Percentiles rank a stretch among this genome's conserved stretches.
Conservation (phyloP, 2,329 filamentous ascomycete genomes). For the Huntiella abstrusa region DNA sequence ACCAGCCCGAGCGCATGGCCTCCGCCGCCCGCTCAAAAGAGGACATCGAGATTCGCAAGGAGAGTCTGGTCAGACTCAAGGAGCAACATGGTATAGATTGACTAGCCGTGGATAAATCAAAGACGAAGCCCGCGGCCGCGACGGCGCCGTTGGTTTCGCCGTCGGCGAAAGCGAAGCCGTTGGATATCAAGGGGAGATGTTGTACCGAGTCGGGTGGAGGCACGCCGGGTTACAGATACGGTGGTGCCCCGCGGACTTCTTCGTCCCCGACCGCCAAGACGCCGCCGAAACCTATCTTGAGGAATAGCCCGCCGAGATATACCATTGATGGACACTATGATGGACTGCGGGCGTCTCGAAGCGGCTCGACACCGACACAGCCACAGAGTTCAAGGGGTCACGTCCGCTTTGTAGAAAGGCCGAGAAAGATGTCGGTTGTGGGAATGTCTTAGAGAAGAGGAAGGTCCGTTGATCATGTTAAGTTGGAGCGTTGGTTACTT, state of each 20-base stretch:
- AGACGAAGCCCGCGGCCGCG: not conserved
- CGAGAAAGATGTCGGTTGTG: slow-evolving; percentile 10
- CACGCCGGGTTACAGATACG: too few relatives aligned
- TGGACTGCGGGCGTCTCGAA: too few relatives aligned
- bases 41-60: slow-evolving; percentile 81
- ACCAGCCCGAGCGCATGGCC: slow-evolving; percentile 47
- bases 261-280: slow-evolving; percentile 9
- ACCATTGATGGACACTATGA: not conserved
- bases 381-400: slow-evolving; percentile 4
- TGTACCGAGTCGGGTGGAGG: too few relatives aligned
- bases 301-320: slow-evolving; percentile 9
- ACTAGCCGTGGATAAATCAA: slow-evolving; percentile 42
- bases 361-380: not conserved
- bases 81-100: slow-evolving; percentile 97
- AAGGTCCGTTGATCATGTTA: not conserved
- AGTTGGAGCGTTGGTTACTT: slow-evolving; percentile 4
- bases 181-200: slow-evolving; percentile 6
- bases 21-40: slow-evolving; percentile 52
- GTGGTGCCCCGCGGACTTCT: not conserved
- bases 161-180: slow-evolving; percentile 10
- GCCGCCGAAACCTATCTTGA: slow-evolving; percentile 9
- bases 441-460: slow-evolving; percentile 7
- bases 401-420: slow-evolving; percentile 11
- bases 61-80: slow-evolving; percentile 97
- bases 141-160: too few relatives aligned